These are phyloP conservation scores for Acidiella bohemica DNA, from an alignment of 495 filamentous ascomycete species.

Conservation along the genomic window DNA sequence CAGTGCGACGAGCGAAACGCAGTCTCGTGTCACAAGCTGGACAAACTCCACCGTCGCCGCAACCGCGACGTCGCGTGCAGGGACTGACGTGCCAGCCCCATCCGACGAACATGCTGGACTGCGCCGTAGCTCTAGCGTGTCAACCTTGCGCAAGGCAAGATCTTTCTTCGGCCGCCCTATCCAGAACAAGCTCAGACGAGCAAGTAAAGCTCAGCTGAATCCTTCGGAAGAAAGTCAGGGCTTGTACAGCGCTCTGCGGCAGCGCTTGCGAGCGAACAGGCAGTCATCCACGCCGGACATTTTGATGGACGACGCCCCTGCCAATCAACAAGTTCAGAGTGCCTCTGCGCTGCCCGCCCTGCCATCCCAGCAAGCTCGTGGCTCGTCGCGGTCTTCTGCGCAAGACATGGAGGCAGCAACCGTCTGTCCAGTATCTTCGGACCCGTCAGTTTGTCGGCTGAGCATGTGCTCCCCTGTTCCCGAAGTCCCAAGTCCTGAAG, in stretches of 20 bases:
- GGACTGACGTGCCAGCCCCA: constrained; percentile 47
- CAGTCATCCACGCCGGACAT: not conserved
- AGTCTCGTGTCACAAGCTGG: constrained; percentile 66
- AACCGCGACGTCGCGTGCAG: constrained; percentile 29
- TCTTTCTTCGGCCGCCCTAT: constrained; percentile 17
- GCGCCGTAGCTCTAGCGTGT: constrained; percentile 1
- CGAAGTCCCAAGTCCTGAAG: constrained; percentile 13
- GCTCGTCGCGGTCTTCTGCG: too few species aligned
- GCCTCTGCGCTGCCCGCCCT: constrained; percentile 10
- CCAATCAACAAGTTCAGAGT: not conserved
- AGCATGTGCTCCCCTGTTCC: constrained; percentile 11
- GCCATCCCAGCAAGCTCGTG: constrained; percentile 18
- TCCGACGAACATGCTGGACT: constrained; percentile 43
- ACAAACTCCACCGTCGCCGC: constrained; percentile 46
- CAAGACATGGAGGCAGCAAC: too few species aligned
- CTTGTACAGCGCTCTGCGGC: constrained; percentile 63
- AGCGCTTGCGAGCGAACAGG: constrained; percentile 35
- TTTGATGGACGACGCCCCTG: not conserved
- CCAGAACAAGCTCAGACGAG: constrained; percentile 8
- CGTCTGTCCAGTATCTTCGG: constrained; percentile 18
- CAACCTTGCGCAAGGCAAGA: constrained; percentile 15
- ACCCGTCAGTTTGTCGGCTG: constrained; percentile 9
- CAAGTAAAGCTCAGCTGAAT: constrained; percentile 28
- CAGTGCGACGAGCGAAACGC: not conserved
- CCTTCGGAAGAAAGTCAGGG: constrained; percentile 46